phyloP scores from a whole-genome alignment of 306 rosid genomes.

The Prunus fruticosa region DNA sequence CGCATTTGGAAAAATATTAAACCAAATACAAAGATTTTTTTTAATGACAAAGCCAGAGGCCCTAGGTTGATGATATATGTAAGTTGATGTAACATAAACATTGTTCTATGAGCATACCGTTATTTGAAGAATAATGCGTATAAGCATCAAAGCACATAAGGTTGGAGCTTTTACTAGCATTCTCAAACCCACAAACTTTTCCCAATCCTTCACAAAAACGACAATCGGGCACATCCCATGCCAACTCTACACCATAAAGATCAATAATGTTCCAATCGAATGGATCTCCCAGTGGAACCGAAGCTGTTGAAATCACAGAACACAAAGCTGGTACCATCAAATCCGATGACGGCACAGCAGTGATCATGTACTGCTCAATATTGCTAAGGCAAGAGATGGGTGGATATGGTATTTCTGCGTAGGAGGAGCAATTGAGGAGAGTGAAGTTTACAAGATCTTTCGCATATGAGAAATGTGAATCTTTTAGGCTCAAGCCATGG shows the following conservation, averaged over 20 bases:
- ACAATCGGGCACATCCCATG: constrained; percentile 40
- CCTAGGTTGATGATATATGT: too few relatives aligned
- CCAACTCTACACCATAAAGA: neutral
- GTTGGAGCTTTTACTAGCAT: neutral
- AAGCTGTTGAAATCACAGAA: neutral
- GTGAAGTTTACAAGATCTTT: neutral
- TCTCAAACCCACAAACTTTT: constrained; percentile 26
- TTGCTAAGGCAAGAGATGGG: neutral
- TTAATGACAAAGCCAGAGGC: too few relatives aligned
- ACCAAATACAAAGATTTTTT: too few relatives aligned
- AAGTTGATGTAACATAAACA: too few relatives aligned
- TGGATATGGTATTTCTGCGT: neutral
- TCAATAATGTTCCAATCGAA: neutral
- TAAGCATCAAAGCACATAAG: neutral
- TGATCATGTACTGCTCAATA: neutral
- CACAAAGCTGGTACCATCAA: neutral
- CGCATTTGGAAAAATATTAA: too few relatives aligned
- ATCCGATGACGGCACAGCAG: neutral
- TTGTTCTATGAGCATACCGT: neutral
- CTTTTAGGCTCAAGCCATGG: neutral
- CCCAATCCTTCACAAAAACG: neutral
- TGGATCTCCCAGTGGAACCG: neutral
- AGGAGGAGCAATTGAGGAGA: neutral
- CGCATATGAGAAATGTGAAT: constrained; percentile 21
- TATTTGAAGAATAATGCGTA: neutral